Percentiles rank a stretch among this genome's conserved stretches.
Evolutionary conservation across 2,329 filamentous ascomycete genomes (phyloP).

Genomic region (Fusarium sp.): DNA sequence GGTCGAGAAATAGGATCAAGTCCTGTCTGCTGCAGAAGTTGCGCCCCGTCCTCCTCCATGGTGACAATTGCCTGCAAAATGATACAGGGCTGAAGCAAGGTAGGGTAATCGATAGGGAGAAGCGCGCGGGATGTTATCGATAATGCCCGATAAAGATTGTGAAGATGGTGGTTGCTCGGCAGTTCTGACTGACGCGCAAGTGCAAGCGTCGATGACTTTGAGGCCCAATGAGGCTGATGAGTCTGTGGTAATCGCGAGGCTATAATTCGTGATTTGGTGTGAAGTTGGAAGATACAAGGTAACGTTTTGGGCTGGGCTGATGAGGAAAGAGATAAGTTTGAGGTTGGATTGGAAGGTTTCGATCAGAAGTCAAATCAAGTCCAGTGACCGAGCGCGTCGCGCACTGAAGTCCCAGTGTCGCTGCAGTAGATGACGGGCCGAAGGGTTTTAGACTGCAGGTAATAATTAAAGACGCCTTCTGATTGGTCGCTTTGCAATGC

Average conservation of each 20-base stretch:
- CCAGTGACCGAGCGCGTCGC: constrained; percentile 22
- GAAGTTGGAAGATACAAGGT: background rate
- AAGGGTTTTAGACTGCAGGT: constrained; percentile 29
- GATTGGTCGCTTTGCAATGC: constrained; percentile 18
- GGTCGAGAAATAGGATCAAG: constrained; percentile 61
- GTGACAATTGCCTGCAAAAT: background rate
- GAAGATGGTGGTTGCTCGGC: background rate
- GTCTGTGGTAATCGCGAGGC: background rate
- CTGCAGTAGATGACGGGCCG: constrained; percentile 11
- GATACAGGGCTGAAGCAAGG: background rate
- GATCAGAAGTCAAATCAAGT: constrained; percentile 24
- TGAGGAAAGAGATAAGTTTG: constrained; percentile 5
- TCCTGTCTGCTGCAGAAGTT: constrained; percentile 51
- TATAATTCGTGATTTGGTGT: background rate
- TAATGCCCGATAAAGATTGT: constrained; percentile 1
- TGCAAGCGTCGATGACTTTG: background rate
- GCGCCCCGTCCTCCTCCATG: constrained; percentile 59
- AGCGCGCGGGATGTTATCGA: constrained; percentile 8
- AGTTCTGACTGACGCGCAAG: constrained; percentile 13
- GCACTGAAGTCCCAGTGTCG: constrained; percentile 14
- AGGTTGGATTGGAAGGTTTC: constrained; percentile 3
- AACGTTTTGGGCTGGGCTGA: background rate
- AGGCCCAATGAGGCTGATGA: background rate
- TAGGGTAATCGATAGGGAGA: background rate
- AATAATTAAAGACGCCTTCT: background rate